Base-by-base conservation (phyloP, 2,329 filamentous ascomycete genomes). In the Fusarium duplospermum region DNA sequence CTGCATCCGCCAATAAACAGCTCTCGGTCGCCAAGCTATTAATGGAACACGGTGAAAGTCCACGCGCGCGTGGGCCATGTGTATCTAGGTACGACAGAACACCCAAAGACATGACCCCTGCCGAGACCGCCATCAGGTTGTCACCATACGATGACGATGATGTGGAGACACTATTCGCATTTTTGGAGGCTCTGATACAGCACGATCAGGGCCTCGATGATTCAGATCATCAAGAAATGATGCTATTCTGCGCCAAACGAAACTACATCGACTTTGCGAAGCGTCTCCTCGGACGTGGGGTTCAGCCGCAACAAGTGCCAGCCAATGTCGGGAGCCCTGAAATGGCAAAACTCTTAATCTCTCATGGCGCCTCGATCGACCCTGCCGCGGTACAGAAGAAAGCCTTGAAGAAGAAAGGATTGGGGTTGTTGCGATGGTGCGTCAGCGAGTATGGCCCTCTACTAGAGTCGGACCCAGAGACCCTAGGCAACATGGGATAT, bases 371-470 rank as follows among this genome's bases (percentile, higher is more conserved):
- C 31, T 10, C 52, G 1, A 24, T 69, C 2, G 22, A 61, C 2
- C 24, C 61, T 3, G 8, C 0, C 9, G 27, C 6, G 6, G 11
- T 72, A 1, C 61, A 73, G 7, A 20, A 29, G 4, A 20, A 33
- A 11, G 50, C 35, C 0, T 2, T 72, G 1, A n/a, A 4, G 4
- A 6, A 35, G 10, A 10, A 13, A 9, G 0, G 31, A 33, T 4
- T 70, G 2, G 20, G 20, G 1, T 6, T 72, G 0, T 6, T 72
- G 0, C 57, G 66, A 4, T 73, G 70, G 70, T 73, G 61, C 8
- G 70, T 72, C 16, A 20, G 11, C 1, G 27, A 62, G 6, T 70
- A 72, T 5, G 70, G 70, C 3, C 57, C 70, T 0, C 14, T 40
- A 2, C 13, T 72, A 2, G 56, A 58, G 0, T 45, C 45, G 6